Base-by-base conservation (phyloP, 495 filamentous ascomycete species). In the Neurospora hispaniola region DNA sequence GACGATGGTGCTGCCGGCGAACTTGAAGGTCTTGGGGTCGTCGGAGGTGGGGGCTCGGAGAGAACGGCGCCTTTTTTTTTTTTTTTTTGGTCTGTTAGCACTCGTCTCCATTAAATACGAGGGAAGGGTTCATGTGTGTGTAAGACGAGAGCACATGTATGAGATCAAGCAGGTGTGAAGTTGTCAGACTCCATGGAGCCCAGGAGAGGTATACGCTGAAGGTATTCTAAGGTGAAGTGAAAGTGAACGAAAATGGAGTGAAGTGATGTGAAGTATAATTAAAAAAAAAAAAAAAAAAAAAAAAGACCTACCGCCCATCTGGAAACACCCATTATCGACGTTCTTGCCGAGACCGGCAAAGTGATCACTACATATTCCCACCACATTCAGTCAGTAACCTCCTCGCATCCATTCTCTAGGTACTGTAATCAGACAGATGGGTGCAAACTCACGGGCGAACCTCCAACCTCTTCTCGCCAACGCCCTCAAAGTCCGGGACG, bases 11-110 rank as follows among this genome's bases (percentile, higher is more conserved):
- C 88, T 91, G 23, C 94, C 94, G 74, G 87, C 86, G 79, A 94
- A 91, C 38, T 89, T 85, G 27, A 90, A 85, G 5, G 79, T 82
- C 62, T 77, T 71, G n/a, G 81, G 80, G 74, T 93, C 85, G 46
- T 89, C 88, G 70, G 89, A 87, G 8, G 86, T 84, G 71, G 90
- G 88, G 89, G 86, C 3, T 89, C 86, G 62, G 93, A 86, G 23
- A 97, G 85, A 78, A 92, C 84, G 5, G 90, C 93, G 39, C 92
- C 91, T 93, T 69, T 44, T n/a, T n/a, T n/a, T n/a, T n/a, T n/a
- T n/a, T n/a, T n/a, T n/a, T n/a, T 44, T 16, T 1, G 8, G 42
- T 69, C 23, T 70, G 48, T 69, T 27, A 54, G 39, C 1, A 39
- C 6, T 1, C 1, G 7, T 39, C 7, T 39, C 39, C 39, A 8